Evolutionary conservation across 73 alveolate species (phyloP), one percentile per base, ranked within the genome.

Genomic region (Paramecium bursaria): DNA sequence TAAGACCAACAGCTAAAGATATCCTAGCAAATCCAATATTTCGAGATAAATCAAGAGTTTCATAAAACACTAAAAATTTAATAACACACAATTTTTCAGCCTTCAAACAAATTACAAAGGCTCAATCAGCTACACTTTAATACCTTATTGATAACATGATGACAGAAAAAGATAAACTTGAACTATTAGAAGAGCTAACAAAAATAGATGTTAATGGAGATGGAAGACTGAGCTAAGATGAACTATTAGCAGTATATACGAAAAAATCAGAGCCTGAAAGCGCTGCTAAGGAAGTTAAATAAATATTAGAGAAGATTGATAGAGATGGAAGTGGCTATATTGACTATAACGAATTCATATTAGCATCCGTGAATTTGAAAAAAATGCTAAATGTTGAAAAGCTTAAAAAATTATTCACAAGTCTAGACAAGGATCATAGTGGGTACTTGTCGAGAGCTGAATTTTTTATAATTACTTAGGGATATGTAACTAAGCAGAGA

Each of bases 341-440:
- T 9, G 82, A 67, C 13, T 67, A 67, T 30, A 2, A 33, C 33
- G 82, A 67, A 44, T 67, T 67, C 22, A 35, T 67, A 3, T 5
- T 67, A 10, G 82, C 82, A 0, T 39, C 60, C 19, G 44, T 67
- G 4, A 57, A 67, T 67, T 19, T 39, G 44, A 67, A 42, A 42
- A 67, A 67, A 67, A 39, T 39, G 33, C 44, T 67, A 26, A 67
- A 67, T 67, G 21, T 26, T 39, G 82, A 67, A 14, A 67, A 67
- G 15, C n/a, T 67, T 21, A 22, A 19, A 7, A 0, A 15, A 2
- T 44, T 67, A 42, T 67, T 67, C 44, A 33, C 33, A 33, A 39
- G 44, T 21, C 33, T 67, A 3, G 82, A 67, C 11, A 67, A 57
- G 44, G 82, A 67, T 67, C 82, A 67, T 67, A 67, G 82, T 67